Base-by-base conservation (phyloP, 2,329 filamentous ascomycete genomes). In the Fusarium newnesense region DNA sequence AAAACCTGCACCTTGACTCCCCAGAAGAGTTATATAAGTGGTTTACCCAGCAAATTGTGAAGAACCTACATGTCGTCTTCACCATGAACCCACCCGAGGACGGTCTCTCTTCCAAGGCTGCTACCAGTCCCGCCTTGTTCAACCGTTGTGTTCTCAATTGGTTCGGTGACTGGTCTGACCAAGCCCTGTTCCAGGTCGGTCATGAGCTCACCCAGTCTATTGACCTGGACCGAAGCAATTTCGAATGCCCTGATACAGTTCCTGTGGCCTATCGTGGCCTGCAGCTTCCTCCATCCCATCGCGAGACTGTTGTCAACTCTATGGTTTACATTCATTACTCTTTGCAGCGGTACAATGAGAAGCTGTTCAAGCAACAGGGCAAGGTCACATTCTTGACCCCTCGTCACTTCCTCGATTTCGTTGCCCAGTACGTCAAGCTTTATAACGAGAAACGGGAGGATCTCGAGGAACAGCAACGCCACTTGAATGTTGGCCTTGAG, bases 1-100 rank as follows among this genome's bases (percentile, higher is more conserved):
- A 99, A 85, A 96, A 96, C 53, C 88, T 98, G 66, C 91, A 98
- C 67, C 89, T 99, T 2, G 96, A 99, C 84, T 98, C 96, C 2
- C 95, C 97, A 76, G 97, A 99, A 84, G 96, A 99, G 83, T 87
- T 99, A n/a, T 99, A 99, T 88, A 98, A 98, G 85, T 99, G 96
- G 96, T 99, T 99, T 85, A 99, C 97, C 0, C 94, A 97, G 78
- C 96, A 99, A 82, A 98, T 99, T 78, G 94, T 99, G 81, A 97
- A 97, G 86, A 99, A 99, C 80, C 85, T 99, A 44, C 96, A 99
- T 79, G 96, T 99, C 53, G 96, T 99, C 28, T 99, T 99, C 82
- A 99, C 96, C 7, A 99, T 99, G 96, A 99, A 99, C 82, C 96
- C 96, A 19, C 97, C 96, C 1, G 94, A 98, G 80, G 96, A 96